Evolutionary conservation across 148 eudicot species (phyloP).

Genomic region (Spergularia marina): DNA sequence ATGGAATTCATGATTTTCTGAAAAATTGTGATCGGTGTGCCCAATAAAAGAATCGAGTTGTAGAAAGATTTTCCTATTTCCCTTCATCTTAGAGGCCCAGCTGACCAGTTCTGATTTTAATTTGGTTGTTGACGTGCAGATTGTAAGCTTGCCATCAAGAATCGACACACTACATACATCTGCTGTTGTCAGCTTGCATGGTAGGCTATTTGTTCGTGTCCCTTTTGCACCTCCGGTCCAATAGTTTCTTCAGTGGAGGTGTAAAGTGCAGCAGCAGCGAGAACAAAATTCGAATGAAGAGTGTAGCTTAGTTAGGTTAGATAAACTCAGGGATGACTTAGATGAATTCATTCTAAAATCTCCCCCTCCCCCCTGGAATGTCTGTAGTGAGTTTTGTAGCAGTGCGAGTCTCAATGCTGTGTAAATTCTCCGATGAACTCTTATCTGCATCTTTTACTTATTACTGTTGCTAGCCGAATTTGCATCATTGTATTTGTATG

Average conservation of each 20-base stretch:
- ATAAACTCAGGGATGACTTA: neutral
- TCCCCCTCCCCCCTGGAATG: neutral
- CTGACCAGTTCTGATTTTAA: neutral
- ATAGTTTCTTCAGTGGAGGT: slow-evolving; percentile 1
- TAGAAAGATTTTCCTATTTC: neutral
- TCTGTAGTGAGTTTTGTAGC: slow-evolving; percentile 15
- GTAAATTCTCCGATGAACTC: slow-evolving; percentile 12
- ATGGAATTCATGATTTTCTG: neutral
- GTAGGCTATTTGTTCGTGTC: slow-evolving; percentile 82
- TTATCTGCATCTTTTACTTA: neutral
- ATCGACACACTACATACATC: slow-evolving; percentile 87
- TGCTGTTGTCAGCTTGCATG: slow-evolving; percentile 89
- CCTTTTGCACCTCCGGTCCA: slow-evolving; percentile 45
- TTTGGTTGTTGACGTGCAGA: slow-evolving; percentile 43
- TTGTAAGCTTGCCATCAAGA: slow-evolving; percentile 67
- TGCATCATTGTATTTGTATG: neutral
- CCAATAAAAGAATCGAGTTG: neutral
- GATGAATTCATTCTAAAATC: slow-evolving; percentile 7
- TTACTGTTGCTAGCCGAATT: neutral
- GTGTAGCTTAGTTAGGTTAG: slow-evolving; percentile 26
- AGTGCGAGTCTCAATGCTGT: slow-evolving; percentile 15
- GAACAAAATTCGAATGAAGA: slow-evolving; percentile 14
- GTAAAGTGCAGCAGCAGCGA: slow-evolving; percentile 7
- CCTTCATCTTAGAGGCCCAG: neutral
- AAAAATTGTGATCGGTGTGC: neutral